Percentiles rank a stretch among this genome's conserved stretches.
phyloP scores from a whole-genome alignment of 2,329 filamentous ascomycete species.

The Fusarium pseudonygamai region DNA sequence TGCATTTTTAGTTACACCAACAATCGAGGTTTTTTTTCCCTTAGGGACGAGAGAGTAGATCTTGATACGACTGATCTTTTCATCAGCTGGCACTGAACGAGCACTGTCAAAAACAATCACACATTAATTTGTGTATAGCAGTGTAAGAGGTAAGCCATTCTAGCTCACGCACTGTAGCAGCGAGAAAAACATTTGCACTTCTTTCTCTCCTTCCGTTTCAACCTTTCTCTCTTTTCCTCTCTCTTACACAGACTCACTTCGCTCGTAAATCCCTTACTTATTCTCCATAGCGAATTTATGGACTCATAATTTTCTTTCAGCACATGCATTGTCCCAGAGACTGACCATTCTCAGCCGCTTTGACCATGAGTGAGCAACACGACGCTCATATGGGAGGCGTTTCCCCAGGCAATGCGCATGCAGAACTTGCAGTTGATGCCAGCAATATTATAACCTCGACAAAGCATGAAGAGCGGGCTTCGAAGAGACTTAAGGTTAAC shows the following conservation, averaged over 20 bases:
- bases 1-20: slow-evolving; percentile 7
- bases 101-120: neutral
- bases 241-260: slow-evolving; percentile 4
- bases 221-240: neutral
- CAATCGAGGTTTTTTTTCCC: slow-evolving; percentile 29
- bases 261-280: slow-evolving; percentile 4
- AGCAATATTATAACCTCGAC: slow-evolving; percentile 10
- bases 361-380: slow-evolving; percentile 42
- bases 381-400: slow-evolving; percentile 38
- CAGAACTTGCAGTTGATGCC: slow-evolving; percentile 25
- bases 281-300: neutral
- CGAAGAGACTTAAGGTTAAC: slow-evolving; percentile 69
- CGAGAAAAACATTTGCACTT: neutral
- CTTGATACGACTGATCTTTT: slow-evolving; percentile 5
- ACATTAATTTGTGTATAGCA: neutral
- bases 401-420: slow-evolving; percentile 26
- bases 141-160: neutral
- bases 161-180: neutral
- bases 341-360: neutral
- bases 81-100: neutral
- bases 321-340: neutral
- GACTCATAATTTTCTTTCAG: neutral
- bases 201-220: neutral
- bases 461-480: slow-evolving; percentile 52
- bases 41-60: neutral